Conservation (phyloP, 2,329 filamentous ascomycete species). For the Diaporthe vexans region DNA sequence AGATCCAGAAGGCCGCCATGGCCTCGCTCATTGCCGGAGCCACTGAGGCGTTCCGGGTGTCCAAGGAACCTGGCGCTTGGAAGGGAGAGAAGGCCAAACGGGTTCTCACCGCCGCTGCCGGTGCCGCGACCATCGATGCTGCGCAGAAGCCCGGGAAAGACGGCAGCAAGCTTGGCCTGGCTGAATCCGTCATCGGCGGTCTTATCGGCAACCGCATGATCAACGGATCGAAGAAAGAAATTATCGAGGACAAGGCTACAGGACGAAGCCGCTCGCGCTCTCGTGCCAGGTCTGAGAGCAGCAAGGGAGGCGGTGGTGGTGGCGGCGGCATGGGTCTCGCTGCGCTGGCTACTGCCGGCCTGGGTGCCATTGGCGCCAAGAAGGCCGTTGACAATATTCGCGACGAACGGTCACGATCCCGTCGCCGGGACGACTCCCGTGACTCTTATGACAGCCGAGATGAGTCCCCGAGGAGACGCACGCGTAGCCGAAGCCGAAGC, state of each 20-base stretch:
- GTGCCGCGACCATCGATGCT: slow-evolving; percentile 88
- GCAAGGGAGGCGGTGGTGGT: slow-evolving; percentile 55
- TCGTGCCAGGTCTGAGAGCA: slow-evolving; percentile 74
- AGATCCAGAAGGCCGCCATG: slow-evolving; percentile 89
- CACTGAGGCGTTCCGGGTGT: slow-evolving; percentile 90
- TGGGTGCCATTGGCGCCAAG: slow-evolving; percentile 73
- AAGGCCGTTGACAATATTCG: slow-evolving; percentile 62
- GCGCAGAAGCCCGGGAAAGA: slow-evolving; percentile 79
- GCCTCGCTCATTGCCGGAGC: slow-evolving; percentile 91
- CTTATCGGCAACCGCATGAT: slow-evolving; percentile 87
- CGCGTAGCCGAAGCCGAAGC: slow-evolving; percentile 69
- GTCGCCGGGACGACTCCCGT: slow-evolving; percentile 57
- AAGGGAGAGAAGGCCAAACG: slow-evolving; percentile 93
- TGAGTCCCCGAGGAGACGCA: slow-evolving; percentile 54
- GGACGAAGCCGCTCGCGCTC: slow-evolving; percentile 80
- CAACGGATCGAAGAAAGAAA: slow-evolving; percentile 81
- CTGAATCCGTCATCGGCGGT: slow-evolving; percentile 90
- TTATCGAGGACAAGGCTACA: slow-evolving; percentile 70
- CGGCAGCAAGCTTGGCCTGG: slow-evolving; percentile 85
- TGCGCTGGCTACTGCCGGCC: slow-evolving; percentile 72
- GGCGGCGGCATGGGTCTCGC: slow-evolving; percentile 68
- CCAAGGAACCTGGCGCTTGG: slow-evolving; percentile 91
- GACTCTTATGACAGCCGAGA: slow-evolving; percentile 62
- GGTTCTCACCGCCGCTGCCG: slow-evolving; percentile 86
- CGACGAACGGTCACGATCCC: slow-evolving; percentile 62